phyloP scores from a whole-genome alignment of 192 early-diverging fungal genomes.

The Rhizoclosmatium sp. region DNA sequence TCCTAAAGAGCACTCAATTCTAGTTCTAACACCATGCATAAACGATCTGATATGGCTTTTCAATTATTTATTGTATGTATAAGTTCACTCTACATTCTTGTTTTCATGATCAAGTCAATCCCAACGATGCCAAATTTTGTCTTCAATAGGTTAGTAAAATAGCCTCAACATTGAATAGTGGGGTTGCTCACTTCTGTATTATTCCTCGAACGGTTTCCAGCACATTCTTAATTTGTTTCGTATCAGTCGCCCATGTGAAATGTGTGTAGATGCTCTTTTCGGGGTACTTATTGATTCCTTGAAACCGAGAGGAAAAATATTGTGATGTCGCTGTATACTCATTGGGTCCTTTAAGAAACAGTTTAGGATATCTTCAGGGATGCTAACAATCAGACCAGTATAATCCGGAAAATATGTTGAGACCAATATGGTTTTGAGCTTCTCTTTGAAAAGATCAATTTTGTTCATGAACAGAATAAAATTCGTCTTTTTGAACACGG shows the following conservation, averaged over 20 bases:
- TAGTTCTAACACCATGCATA: too few relatives aligned
- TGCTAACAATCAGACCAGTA: slow-evolving; percentile 34
- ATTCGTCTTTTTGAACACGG: slow-evolving; percentile 53
- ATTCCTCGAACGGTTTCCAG: slow-evolving; percentile 23
- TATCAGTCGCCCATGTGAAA: slow-evolving; percentile 68
- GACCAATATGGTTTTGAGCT: slow-evolving; percentile 50
- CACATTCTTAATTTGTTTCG: slow-evolving; percentile 56
- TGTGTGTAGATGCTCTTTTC: slow-evolving; percentile 62
- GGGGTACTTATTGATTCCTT: slow-evolving; percentile 44
- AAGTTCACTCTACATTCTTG: too few relatives aligned
- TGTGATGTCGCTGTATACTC: slow-evolving; percentile 47
- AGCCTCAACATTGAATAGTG: too few relatives aligned
- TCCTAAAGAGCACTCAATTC: too few relatives aligned
- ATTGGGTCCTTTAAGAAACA: slow-evolving; percentile 43
- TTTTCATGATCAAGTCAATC: too few relatives aligned
- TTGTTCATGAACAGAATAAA: slow-evolving; percentile 73
- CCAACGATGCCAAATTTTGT: too few relatives aligned
- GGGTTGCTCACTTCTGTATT: slow-evolving; percentile 19
- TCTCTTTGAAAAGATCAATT: slow-evolving; percentile 67
- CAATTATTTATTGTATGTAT: too few relatives aligned
- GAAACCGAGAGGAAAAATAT: slow-evolving; percentile 50
- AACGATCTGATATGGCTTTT: too few relatives aligned
- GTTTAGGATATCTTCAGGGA: neutral
- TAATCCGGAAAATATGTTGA: slow-evolving; percentile 64
- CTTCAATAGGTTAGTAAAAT: too few relatives aligned